Evolutionary conservation across 345 rosid genomes (phyloP), one percentile per base, ranked within the genome.

Genomic region (Ailanthus altissimus): DNA sequence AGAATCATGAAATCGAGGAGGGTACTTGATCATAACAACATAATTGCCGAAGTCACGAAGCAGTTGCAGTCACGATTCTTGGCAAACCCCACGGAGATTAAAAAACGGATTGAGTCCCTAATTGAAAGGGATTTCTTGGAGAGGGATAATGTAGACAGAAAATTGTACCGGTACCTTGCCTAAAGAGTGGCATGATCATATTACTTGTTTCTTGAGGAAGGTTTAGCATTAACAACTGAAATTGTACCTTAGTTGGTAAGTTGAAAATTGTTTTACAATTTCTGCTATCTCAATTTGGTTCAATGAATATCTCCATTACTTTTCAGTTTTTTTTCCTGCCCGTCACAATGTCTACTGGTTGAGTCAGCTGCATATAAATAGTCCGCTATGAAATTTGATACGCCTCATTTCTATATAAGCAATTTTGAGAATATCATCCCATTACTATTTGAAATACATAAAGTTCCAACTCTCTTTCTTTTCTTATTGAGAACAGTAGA

Each of bases 1-100:
- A 90, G 99, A 86, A 92, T 96, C 83, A 96, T 96, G 99, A 96
- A 96, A 83, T 96, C 99, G 4, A 90, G 99, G 80, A 93, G 90
- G 84, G 91, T 92, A 54, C 84, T 96, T 70, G 99, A 93, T 88
- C 99, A 96, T 83, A 93, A 96, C 88, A 93, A 96, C 73, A 82
- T 96, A 77, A 91, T 96, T 50, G 83, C 97, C 0, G 99, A 96
- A 84, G 98, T 93, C 20, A 93, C 98, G 9, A 93, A 92, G 91
- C 99, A 93, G 86, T 81, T 96, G 89, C 99, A 93, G 82, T 84
- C 97, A 5, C 95, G 98, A 77, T 96, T 96, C 85, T 82, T 96
- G 81, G 97, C 98, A 18, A 96, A 93, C 73, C 98, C 98, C 7
- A 92, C 94, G 0, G 99, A 91, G 91, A 96, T 96, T 66, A 96